Evolutionary conservation across 2,329 filamentous ascomycete genomes (phyloP).

Genomic region (Microdochium paspali): DNA sequence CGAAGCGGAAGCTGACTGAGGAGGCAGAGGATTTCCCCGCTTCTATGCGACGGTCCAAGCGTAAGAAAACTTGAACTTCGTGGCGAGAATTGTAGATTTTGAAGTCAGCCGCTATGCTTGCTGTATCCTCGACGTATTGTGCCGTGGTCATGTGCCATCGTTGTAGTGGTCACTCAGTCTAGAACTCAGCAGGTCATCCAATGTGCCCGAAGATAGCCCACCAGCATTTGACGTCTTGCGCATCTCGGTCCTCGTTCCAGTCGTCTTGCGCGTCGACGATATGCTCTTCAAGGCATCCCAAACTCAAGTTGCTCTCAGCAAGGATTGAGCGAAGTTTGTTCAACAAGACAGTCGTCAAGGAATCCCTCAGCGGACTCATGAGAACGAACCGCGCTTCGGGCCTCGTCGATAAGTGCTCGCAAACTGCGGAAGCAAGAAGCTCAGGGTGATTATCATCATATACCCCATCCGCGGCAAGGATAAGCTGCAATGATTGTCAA

Average conservation of each 20-base stretch:
- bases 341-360: constrained; percentile 53
- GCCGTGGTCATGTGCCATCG: too few relatives aligned
- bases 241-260: constrained; percentile 51
- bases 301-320: constrained; percentile 32
- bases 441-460: constrained; percentile 78
- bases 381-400: constrained; percentile 57
- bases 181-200: not conserved
- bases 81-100: not conserved
- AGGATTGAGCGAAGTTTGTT: constrained; percentile 54
- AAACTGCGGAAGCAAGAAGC: constrained; percentile 63
- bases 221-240: constrained; percentile 52
- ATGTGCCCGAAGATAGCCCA: constrained; percentile 48
- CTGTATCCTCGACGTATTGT: too few relatives aligned
- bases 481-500: constrained; percentile 35
- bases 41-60: not conserved
- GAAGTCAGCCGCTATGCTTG: too few relatives aligned
- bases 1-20: not conserved
- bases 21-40: not conserved
- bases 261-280: constrained; percentile 62
- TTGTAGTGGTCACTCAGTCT: too few relatives aligned
- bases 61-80: not conserved
- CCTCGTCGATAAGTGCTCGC: constrained; percentile 51
- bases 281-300: constrained; percentile 49
- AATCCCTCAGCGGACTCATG: constrained; percentile 72
- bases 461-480: constrained; percentile 78